A percentile compares a stretch with the other conserved stretches of the same genome.
Evolutionary conservation across 1,284 basidiomycete genomes (phyloP).

Genomic region (Trichosporon sp.): DNA sequence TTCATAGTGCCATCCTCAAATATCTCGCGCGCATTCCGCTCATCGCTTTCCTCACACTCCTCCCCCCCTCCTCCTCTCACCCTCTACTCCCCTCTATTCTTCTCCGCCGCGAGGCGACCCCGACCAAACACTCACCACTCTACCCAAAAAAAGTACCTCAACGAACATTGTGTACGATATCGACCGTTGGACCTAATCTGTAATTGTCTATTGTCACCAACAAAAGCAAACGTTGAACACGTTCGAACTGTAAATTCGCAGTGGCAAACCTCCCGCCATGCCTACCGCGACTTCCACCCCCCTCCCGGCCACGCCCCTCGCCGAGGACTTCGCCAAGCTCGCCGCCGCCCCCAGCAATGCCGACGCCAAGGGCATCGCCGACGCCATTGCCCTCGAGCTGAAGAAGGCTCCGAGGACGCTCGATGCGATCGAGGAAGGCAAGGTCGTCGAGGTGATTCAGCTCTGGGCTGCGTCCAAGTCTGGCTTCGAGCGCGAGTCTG

Average conservation of each 20-base stretch:
- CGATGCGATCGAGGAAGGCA: conserved; percentile 38
- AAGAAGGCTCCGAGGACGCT: conserved; percentile 42
- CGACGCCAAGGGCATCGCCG: conserved; percentile 48
- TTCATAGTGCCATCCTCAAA: background rate
- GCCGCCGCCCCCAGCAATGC: conserved; percentile 40
- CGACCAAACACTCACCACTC: background rate
- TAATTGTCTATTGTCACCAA: background rate
- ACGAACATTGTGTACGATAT: background rate
- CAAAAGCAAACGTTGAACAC: background rate
- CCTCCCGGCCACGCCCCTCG: conserved; percentile 40
- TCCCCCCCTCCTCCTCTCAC: background rate
- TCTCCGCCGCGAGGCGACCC: background rate
- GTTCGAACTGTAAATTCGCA: background rate
- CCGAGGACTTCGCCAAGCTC: conserved; percentile 38
- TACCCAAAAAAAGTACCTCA: background rate
- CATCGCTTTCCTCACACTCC: background rate
- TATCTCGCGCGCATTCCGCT: background rate
- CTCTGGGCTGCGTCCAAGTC: conserved; percentile 78
- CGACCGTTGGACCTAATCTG: background rate
- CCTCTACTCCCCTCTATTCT: background rate
- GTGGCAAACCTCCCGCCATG: background rate
- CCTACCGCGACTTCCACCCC: conserved; percentile 30
- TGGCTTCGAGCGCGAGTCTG: conserved; percentile 86
- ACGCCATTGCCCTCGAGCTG: conserved; percentile 39
- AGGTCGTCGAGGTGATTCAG: conserved; percentile 62